These are phyloP conservation scores for Ophiostoma piceae DNA, from an alignment of 2,329 filamentous ascomycete species.

Conservation along the genomic window DNA sequence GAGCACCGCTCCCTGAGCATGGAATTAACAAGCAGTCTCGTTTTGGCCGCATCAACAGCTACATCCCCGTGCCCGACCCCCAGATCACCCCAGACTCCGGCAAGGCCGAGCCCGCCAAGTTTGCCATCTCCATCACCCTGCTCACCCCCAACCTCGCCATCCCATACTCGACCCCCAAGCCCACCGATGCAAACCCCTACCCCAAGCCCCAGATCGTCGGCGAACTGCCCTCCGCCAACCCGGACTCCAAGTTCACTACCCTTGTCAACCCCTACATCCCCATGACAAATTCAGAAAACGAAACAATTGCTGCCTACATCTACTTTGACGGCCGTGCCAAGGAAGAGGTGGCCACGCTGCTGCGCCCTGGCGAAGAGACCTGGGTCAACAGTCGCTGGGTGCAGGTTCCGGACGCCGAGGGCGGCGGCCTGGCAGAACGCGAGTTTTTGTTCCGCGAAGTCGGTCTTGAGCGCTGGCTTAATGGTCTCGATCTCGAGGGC, in stretches of 20 bases:
- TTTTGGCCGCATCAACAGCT: conserved; percentile 87
- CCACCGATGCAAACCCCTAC: conserved; percentile 68
- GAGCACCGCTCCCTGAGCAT: conserved; percentile 80
- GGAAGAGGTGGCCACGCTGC: conserved; percentile 91
- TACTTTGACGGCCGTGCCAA: conserved; percentile 96
- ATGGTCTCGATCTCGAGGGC: conserved; percentile 89
- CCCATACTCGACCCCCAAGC: conserved; percentile 84
- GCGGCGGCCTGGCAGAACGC: conserved; percentile 87
- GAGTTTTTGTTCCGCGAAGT: conserved; percentile 98
- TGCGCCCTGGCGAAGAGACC: conserved; percentile 90
- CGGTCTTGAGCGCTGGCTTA: conserved; percentile 91
- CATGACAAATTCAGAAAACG: conserved; percentile 86
- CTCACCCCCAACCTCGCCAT: conserved; percentile 83
- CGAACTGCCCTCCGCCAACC: conserved; percentile 38
- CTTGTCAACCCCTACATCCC: conserved; percentile 82
- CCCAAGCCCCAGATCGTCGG: conserved; percentile 62
- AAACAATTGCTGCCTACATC: conserved; percentile 94
- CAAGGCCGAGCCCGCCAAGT: conserved; percentile 87
- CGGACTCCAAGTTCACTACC: conserved; percentile 43
- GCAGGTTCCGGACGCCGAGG: conserved; percentile 82
- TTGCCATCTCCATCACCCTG: conserved; percentile 96
- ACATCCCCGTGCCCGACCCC: conserved; percentile 90
- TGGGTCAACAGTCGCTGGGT: conserved; percentile 99
- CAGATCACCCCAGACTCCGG: conserved; percentile 65
- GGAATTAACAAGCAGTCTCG: conserved; percentile 92